A percentile compares a stretch with the other conserved stretches of the same genome.
These are phyloP conservation scores for Breynia disticha DNA, from an alignment of 441 rosid species.

Conservation along the genomic window DNA sequence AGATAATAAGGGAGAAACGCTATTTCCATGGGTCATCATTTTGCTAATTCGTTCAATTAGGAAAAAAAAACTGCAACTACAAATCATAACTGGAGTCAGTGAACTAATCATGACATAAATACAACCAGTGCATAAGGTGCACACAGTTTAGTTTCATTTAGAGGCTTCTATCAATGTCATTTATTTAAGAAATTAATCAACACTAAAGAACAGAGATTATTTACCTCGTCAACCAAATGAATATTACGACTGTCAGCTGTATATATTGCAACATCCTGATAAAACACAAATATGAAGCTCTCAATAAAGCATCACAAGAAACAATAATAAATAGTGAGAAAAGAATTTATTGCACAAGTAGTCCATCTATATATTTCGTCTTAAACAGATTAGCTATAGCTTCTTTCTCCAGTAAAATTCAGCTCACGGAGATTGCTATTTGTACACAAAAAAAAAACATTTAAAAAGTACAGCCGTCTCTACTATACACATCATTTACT, in stretches of 20 bases:
- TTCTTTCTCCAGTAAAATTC: neutral
- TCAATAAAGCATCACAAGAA: neutral
- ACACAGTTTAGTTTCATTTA: too few species aligned
- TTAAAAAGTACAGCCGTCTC: neutral
- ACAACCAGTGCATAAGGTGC: too few species aligned
- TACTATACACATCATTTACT: neutral
- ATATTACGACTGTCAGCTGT: conserved; percentile 76
- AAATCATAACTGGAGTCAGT: too few species aligned
- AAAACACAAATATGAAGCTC: conserved; percentile 5
- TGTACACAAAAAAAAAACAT: neutral
- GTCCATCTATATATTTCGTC: neutral
- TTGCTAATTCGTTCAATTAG: too few species aligned
- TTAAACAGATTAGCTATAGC: neutral
- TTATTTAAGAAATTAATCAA: too few species aligned
- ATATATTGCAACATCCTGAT: conserved; percentile 71
- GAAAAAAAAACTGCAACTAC: too few species aligned
- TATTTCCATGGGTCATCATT: too few species aligned
- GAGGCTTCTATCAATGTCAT: too few species aligned
- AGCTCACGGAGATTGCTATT: neutral
- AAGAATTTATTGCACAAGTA: too few species aligned
- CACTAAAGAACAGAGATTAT: neutral
- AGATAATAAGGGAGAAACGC: neutral
- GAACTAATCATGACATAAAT: too few species aligned
- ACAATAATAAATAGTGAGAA: too few species aligned
- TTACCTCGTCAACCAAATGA: conserved; percentile 88